Conservation (phyloP, 192 early-diverging fungal genomes). For the Jimgerdemannia flammicorona region DNA sequence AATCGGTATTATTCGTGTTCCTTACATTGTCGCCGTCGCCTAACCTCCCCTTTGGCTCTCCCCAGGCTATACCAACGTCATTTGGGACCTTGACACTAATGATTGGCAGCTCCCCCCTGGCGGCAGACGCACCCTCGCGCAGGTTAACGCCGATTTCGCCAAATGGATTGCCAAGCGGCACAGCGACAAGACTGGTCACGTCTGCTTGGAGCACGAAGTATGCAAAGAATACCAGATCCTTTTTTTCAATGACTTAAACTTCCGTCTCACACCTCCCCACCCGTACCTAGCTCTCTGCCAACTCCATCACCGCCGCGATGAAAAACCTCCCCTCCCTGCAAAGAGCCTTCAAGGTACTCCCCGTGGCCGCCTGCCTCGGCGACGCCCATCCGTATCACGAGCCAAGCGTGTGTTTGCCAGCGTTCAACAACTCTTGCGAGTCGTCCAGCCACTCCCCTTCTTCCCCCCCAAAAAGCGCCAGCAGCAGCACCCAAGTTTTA, state of each 20-base stretch:
- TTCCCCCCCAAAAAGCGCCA: no score
- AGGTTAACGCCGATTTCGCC: conserved; percentile 20
- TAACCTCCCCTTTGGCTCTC: no score
- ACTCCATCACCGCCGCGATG: conserved; percentile 36
- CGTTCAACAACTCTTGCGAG: no score
- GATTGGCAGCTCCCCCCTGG: conserved; percentile 36
- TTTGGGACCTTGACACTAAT: conserved; percentile 39
- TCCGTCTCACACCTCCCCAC: no score
- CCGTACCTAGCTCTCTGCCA: conserved; percentile 15
- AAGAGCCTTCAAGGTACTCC: no score
- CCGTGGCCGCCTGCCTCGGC: conserved; percentile 30
- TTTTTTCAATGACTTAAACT: background rate
- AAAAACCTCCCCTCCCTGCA: conserved; percentile 30
- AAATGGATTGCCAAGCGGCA: conserved; percentile 27
- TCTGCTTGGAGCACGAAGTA: conserved; percentile 49
- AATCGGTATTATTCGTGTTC: conserved; percentile 40
- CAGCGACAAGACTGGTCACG: conserved; percentile 30
- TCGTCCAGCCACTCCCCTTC: no score
- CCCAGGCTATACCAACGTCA: conserved; percentile 29
- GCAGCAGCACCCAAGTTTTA: no score
- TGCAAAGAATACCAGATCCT: no score
- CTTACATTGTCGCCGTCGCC: conserved; percentile 47
- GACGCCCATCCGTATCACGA: conserved; percentile 34
- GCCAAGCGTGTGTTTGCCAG: background rate
- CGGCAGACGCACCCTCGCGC: conserved; percentile 1